phyloP scores from a whole-genome alignment of 2,329 filamentous ascomycete genomes.

The Septoria petroselini region DNA sequence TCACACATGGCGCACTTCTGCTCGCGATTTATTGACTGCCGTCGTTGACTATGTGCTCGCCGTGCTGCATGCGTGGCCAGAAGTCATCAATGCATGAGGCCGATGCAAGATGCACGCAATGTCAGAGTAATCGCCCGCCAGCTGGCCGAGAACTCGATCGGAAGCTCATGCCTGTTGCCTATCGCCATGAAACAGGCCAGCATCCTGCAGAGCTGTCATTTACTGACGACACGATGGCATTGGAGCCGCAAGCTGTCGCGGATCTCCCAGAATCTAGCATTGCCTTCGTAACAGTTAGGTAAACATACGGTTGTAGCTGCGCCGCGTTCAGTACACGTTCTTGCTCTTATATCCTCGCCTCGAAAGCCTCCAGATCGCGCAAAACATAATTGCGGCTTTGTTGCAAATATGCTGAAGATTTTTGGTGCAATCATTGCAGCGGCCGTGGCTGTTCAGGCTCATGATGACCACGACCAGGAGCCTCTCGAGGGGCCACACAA shows the following conservation, averaged over 20 bases:
- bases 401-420: slow-evolving; percentile 27
- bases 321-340: background rate
- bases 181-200: slow-evolving; percentile 25
- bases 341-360: slow-evolving; percentile 8
- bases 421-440: slow-evolving; percentile 28
- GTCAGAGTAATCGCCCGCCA: slow-evolving; percentile 18
- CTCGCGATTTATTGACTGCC: slow-evolving; percentile 14
- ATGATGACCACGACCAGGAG: slow-evolving; percentile 56
- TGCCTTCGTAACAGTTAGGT: slow-evolving; percentile 18
- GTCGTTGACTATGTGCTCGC: slow-evolving; percentile 22
- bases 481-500: slow-evolving; percentile 65
- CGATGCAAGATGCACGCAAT: slow-evolving; percentile 13
- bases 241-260: slow-evolving; percentile 15
- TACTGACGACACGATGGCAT: slow-evolving; percentile 18
- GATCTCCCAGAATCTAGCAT: slow-evolving; percentile 5
- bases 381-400: background rate
- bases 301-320: slow-evolving; percentile 15
- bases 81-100: slow-evolving; percentile 9
- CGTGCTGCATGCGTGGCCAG: slow-evolving; percentile 1
- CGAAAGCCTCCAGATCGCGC: background rate
- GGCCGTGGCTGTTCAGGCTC: slow-evolving; percentile 56
- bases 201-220: slow-evolving; percentile 13
- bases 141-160: slow-evolving; percentile 2
- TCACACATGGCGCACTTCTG: slow-evolving; percentile 2
- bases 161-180: slow-evolving; percentile 19